Evolutionary conservation across 1,139 yeast genomes (phyloP).

Genomic region (Geotrichum restrictum): DNA sequence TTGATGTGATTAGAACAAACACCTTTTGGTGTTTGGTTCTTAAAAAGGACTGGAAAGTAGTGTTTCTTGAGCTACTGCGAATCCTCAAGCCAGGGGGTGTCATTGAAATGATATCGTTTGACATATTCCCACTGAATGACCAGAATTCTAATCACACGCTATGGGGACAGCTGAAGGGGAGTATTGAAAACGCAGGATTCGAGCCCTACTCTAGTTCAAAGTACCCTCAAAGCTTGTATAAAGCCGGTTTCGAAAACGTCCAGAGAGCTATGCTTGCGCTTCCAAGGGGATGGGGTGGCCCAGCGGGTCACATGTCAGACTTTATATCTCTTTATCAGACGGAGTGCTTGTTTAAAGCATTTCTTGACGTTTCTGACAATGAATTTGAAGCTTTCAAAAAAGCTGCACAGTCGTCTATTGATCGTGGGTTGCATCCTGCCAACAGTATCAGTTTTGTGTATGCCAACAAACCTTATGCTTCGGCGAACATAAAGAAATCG

Average conservation of each 20-base stretch:
- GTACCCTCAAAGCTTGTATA: constrained; percentile 28
- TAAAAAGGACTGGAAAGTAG: constrained; percentile 38
- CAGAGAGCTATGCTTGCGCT: constrained; percentile 31
- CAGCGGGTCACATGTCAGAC: constrained; percentile 35
- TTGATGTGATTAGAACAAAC: constrained; percentile 37
- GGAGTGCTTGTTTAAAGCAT: constrained; percentile 31
- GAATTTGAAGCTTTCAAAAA: constrained; percentile 24
- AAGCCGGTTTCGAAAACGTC: constrained; percentile 37
- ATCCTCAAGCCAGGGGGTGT: too few relatives aligned
- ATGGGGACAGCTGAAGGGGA: constrained; percentile 31
- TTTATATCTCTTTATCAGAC: constrained; percentile 32
- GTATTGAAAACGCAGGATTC: constrained; percentile 31
- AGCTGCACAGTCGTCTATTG: too few relatives aligned
- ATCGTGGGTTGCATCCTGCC: too few relatives aligned
- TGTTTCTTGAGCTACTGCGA: too few relatives aligned
- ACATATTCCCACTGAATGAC: too few relatives aligned
- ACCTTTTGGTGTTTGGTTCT: constrained; percentile 34
- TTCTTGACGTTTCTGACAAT: constrained; percentile 29
- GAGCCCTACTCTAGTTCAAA: constrained; percentile 36
- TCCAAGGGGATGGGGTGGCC: constrained; percentile 38
- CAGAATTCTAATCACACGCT: constrained; percentile 27
- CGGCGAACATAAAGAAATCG: too few relatives aligned
- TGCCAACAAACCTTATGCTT: constrained; percentile 3
- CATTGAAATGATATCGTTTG: too few relatives aligned
- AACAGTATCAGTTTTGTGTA: constrained; percentile 3